A percentile compares a stretch with the other conserved stretches of the same genome.
These are phyloP conservation scores for Pseudevernia furfuracea DNA, from an alignment of 495 filamentous ascomycete species.

Conservation along the genomic window DNA sequence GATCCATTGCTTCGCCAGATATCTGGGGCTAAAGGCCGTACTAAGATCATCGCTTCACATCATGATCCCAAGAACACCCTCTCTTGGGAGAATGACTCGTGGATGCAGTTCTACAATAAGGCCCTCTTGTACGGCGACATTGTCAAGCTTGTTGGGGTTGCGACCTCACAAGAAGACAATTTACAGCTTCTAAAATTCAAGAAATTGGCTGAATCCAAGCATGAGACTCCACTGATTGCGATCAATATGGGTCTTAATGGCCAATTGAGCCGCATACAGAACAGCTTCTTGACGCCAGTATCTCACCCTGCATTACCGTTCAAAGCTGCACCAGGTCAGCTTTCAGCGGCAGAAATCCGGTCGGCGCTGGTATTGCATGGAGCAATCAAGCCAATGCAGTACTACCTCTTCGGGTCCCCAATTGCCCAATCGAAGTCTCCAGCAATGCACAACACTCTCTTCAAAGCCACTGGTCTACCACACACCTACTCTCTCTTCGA, in stretches of 20 bases:
- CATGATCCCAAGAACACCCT: slow-evolving; percentile 75
- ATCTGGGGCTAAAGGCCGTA: slow-evolving; percentile 58
- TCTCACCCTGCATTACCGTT: slow-evolving; percentile 82
- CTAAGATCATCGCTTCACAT: slow-evolving; percentile 88
- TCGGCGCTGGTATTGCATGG: slow-evolving; percentile 69
- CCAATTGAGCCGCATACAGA: slow-evolving; percentile 82
- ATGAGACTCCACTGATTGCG: slow-evolving; percentile 76
- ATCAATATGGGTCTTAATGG: slow-evolving; percentile 92
- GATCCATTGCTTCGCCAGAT: slow-evolving; percentile 61
- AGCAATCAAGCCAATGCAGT: slow-evolving; percentile 65
- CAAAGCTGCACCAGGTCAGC: slow-evolving; percentile 90
- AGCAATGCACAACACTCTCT: slow-evolving; percentile 81
- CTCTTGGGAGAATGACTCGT: slow-evolving; percentile 82
- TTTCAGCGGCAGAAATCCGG: slow-evolving; percentile 86
- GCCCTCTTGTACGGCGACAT: slow-evolving; percentile 82
- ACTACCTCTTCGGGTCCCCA: slow-evolving; percentile 82
- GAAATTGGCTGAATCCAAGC: slow-evolving; percentile 58
- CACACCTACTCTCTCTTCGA: slow-evolving; percentile 79
- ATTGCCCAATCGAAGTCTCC: slow-evolving; percentile 75
- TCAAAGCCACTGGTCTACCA: slow-evolving; percentile 70
- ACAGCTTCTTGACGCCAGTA: slow-evolving; percentile 91
- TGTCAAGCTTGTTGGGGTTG: slow-evolving; percentile 89
- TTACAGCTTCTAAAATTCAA: slow-evolving; percentile 78
- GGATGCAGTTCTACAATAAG: slow-evolving; percentile 79
- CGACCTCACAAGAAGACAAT: slow-evolving; percentile 73